Evolutionary conservation across 805 yeast genomes (phyloP).

Genomic region (Hanseniaspora occidentalis): DNA sequence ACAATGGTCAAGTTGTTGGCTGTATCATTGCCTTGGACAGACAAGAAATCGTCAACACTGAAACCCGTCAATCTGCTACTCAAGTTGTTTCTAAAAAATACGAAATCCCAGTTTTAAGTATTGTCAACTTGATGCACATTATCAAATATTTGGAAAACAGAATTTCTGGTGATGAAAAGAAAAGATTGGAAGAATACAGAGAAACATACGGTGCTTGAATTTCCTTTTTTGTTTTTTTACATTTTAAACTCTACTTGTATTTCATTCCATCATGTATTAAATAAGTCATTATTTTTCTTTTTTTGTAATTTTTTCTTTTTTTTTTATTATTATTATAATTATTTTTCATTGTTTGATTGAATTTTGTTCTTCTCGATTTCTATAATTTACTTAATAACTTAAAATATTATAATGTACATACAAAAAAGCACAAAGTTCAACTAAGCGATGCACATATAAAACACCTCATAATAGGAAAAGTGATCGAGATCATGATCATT

Average conservation of each 20-base stretch:
- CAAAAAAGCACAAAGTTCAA: no score
- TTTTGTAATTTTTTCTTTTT: no score
- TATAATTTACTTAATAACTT: no score
- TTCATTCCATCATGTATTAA: no score
- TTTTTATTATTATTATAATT: no score
- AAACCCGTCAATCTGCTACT: constrained; percentile 52
- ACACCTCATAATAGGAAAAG: background rate
- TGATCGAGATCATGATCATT: no score
- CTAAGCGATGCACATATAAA: background rate
- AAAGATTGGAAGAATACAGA: constrained; percentile 45
- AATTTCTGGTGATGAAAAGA: constrained; percentile 45
- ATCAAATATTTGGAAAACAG: constrained; percentile 45
- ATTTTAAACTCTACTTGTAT: background rate
- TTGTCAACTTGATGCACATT: constrained; percentile 67
- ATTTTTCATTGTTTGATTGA: no score
- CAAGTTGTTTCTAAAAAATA: constrained; percentile 61
- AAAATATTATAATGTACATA: no score
- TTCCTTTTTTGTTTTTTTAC: background rate
- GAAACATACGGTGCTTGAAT: constrained; percentile 25
- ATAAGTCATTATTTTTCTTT: no score
- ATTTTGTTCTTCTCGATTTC: no score
- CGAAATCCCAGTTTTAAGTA: constrained; percentile 72
- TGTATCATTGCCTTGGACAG: constrained; percentile 88
- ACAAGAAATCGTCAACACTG: constrained; percentile 74
- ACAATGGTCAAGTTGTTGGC: constrained; percentile 67